Evolutionary conservation across 139 green algal species (phyloP).

Genomic region (Coelastrella sp.): DNA sequence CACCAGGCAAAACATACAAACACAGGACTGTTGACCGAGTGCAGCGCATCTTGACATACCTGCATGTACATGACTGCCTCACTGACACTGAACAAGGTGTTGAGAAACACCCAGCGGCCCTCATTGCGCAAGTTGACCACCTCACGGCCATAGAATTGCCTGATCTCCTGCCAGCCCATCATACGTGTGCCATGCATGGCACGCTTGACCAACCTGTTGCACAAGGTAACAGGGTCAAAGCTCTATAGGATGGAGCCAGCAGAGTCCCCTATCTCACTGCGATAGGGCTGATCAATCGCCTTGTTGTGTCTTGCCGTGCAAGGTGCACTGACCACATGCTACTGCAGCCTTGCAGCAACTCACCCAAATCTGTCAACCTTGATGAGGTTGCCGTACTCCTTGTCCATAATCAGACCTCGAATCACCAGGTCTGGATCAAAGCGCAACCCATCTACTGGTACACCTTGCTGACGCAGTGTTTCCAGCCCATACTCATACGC

Average conservation of each 20-base stretch:
- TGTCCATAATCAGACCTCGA: conserved; percentile 85
- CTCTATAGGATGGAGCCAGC: too few relatives aligned
- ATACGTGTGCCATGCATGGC: conserved; percentile 96
- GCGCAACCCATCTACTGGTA: conserved; percentile 86
- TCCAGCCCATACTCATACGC: conserved; percentile 90
- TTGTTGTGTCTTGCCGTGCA: too few relatives aligned
- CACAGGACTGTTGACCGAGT: too few relatives aligned
- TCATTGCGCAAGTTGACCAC: conserved; percentile 91
- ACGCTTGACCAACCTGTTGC: conserved; percentile 87
- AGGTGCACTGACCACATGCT: background rate
- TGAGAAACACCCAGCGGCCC: conserved; percentile 92
- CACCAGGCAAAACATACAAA: background rate
- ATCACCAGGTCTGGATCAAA: conserved; percentile 93
- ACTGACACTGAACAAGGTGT: conserved; percentile 95
- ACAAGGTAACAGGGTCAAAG: too few relatives aligned
- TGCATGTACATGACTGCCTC: conserved; percentile 95
- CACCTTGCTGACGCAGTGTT: conserved; percentile 68
- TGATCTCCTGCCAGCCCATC: conserved; percentile 84
- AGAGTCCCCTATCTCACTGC: too few relatives aligned
- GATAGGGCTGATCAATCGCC: too few relatives aligned
- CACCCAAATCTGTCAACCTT: conserved; percentile 77
- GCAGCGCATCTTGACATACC: too few relatives aligned
- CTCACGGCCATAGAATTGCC: conserved; percentile 86
- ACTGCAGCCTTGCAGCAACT: background rate
- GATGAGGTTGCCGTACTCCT: conserved; percentile 82